These are phyloP conservation scores for Lipomyces starkeyi DNA, from an alignment of 805 yeast genomes.

Conservation along the genomic window DNA sequence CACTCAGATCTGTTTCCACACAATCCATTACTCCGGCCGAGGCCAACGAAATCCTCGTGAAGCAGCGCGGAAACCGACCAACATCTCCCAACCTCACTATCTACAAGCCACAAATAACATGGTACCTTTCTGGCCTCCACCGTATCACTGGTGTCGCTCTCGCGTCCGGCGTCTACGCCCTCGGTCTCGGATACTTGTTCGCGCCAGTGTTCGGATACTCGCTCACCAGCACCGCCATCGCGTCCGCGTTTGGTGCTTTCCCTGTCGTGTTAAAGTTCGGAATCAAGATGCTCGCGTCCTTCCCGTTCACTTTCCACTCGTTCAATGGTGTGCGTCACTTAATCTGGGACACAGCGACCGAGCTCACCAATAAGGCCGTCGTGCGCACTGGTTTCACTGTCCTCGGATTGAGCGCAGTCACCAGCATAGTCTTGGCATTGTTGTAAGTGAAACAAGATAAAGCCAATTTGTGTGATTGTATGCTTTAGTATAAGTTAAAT, in stretches of 20 bases:
- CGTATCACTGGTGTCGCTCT: slow-evolving; percentile 86
- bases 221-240: slow-evolving; percentile 59
- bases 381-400: slow-evolving; percentile 90
- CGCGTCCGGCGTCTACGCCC: slow-evolving; percentile 71
- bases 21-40: slow-evolving; percentile 62
- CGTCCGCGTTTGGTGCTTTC: slow-evolving; percentile 62
- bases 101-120: slow-evolving; percentile 89
- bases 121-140: slow-evolving; percentile 80
- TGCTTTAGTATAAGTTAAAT: not conserved
- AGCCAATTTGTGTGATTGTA: not conserved
- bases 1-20: slow-evolving; percentile 44
- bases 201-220: slow-evolving; percentile 65
- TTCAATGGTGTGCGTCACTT: slow-evolving; percentile 91
- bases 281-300: slow-evolving; percentile 72
- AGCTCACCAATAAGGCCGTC: slow-evolving; percentile 83
- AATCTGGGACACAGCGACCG: slow-evolving; percentile 88
- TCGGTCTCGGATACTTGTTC: slow-evolving; percentile 77
- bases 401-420: slow-evolving; percentile 61
- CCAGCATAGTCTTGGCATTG: slow-evolving; percentile 57
- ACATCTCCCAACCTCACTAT: slow-evolving; percentile 87
- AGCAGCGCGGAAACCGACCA: slow-evolving; percentile 89
- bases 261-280: slow-evolving; percentile 67
- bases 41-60: slow-evolving; percentile 71
- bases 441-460: slow-evolving; percentile 40
- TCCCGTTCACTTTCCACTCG: slow-evolving; percentile 86